Conservation (phyloP, 148 eudicot species). For the Chenopodium album region DNA sequence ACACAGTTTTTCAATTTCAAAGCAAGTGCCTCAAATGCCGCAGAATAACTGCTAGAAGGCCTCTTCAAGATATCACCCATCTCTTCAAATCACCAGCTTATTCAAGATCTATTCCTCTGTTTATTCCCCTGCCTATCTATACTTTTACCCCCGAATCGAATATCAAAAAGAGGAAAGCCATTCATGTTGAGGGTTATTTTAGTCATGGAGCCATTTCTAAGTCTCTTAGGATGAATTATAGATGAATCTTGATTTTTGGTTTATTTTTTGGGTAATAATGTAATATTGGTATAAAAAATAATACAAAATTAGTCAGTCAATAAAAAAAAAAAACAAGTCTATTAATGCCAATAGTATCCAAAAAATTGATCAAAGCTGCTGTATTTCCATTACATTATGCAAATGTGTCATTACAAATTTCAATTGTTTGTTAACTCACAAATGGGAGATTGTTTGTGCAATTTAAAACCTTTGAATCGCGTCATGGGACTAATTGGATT, state of each 20-base stretch:
- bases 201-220: slow-evolving; percentile 9
- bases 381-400: background rate
- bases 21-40: slow-evolving; percentile 13
- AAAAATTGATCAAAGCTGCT: background rate
- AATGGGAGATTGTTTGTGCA: background rate
- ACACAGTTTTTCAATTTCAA: slow-evolving; percentile 10
- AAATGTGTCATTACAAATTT: background rate
- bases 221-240: slow-evolving; percentile 27
- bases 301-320: no score
- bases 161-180: slow-evolving; percentile 4
- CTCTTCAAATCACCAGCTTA: slow-evolving; percentile 8
- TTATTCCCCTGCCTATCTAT: background rate
- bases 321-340: background rate
- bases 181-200: slow-evolving; percentile 3
- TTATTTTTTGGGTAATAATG: background rate
- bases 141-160: background rate
- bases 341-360: background rate
- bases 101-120: slow-evolving; percentile 1
- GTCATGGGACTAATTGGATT: background rate
- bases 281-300: background rate
- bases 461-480: background rate
- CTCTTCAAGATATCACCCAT: slow-evolving; percentile 32
- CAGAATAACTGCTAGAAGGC: background rate
- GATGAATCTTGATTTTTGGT: slow-evolving; percentile 3
- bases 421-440: background rate